These are phyloP conservation scores for Globisporangium emineosum DNA, from an alignment of 352 stramenopile species.

Conservation along the genomic window DNA sequence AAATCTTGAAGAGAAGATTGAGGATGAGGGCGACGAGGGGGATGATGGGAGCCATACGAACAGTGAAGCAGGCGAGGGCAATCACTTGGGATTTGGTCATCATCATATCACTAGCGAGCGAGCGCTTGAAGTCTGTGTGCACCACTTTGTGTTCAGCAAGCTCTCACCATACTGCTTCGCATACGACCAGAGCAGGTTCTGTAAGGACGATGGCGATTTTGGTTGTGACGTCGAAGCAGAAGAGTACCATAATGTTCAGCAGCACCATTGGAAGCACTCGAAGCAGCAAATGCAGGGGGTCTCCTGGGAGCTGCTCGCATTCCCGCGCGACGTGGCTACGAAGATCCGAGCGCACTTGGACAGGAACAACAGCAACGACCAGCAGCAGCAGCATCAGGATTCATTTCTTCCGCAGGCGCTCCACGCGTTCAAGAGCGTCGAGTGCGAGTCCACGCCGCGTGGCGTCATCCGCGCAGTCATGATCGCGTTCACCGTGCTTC, in stretches of 20 bases:
- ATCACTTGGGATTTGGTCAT: not conserved
- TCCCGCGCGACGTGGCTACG: constrained; percentile 18
- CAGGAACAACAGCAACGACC: not conserved
- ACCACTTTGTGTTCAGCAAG: constrained; percentile 13
- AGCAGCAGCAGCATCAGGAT: not conserved
- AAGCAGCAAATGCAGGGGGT: constrained; percentile 23
- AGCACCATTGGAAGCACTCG: constrained; percentile 27
- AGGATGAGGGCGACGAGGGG: not conserved
- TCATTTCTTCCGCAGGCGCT: constrained; percentile 26
- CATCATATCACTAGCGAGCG: not conserved
- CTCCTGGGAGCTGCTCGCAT: constrained; percentile 17
- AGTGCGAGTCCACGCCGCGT: constrained; percentile 24
- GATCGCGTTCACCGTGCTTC: constrained; percentile 23
- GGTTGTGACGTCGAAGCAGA: not conserved
- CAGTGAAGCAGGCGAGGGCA: not conserved
- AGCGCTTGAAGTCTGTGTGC: constrained; percentile 14
- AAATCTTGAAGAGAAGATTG: not conserved
- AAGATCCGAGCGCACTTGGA: constrained; percentile 8
- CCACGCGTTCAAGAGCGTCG: constrained; percentile 17
- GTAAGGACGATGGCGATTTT: not conserved
- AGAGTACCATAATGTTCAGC: constrained; percentile 12
- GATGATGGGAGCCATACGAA: not conserved
- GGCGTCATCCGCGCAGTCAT: constrained; percentile 25
- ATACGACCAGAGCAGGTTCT: constrained; percentile 8
- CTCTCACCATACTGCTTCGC: constrained; percentile 6